Conservation (phyloP, 2,329 filamentous ascomycete species). For the Epichloe sibirici region DNA sequence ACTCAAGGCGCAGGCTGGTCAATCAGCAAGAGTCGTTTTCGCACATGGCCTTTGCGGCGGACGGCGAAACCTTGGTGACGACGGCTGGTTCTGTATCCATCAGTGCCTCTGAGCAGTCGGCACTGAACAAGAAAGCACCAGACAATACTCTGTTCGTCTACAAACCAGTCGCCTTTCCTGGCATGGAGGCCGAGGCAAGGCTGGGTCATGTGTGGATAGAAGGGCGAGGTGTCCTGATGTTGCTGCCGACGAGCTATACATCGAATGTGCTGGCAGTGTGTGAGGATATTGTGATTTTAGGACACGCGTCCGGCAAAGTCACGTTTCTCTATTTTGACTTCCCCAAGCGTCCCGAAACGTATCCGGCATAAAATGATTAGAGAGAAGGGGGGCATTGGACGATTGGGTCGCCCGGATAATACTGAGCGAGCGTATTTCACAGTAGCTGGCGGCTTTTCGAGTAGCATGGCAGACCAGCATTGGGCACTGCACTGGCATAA, state of each 20-base stretch:
- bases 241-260: slow-evolving; percentile 6
- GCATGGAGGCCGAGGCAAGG: slow-evolving; percentile 7
- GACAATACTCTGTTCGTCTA: slow-evolving; percentile 6
- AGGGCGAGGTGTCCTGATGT: slow-evolving; percentile 4
- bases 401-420: not conserved
- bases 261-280: slow-evolving; percentile 6
- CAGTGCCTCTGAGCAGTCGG: not conserved
- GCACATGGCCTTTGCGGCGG: slow-evolving; percentile 4
- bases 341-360: slow-evolving; percentile 2
- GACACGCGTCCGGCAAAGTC: slow-evolving; percentile 8
- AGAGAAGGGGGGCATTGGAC: not conserved
- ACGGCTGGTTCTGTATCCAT: slow-evolving; percentile 5
- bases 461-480: not conserved
- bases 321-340: slow-evolving; percentile 9
- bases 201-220: slow-evolving; percentile 8
- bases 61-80: slow-evolving; percentile 5
- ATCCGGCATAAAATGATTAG: not conserved
- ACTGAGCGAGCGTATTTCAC: not conserved
- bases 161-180: slow-evolving; percentile 7
- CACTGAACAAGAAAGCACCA: slow-evolving; percentile 4
- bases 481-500: not conserved
- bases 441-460: not conserved
- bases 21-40: slow-evolving; percentile 7
- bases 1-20: slow-evolving; percentile 4
- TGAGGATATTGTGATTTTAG: slow-evolving; percentile 6